Percentiles rank a stretch among this genome's conserved stretches.
phyloP scores from a whole-genome alignment of 164 flowering plant genomes.

The Aristolochia contorta region DNA sequence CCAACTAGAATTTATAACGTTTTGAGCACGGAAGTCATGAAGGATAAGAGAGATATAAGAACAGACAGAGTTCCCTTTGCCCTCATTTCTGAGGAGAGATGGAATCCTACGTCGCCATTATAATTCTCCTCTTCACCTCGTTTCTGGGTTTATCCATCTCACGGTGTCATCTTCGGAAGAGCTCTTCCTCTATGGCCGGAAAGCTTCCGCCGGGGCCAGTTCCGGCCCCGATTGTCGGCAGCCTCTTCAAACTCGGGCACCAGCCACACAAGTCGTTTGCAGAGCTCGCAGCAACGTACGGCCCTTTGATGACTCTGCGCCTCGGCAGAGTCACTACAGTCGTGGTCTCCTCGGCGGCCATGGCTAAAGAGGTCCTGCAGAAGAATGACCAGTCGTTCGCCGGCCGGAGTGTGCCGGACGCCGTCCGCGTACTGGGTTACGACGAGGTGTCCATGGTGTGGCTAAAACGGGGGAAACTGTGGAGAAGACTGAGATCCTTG shows the following conservation, averaged over 20 bases:
- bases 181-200: not conserved
- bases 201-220: slow-evolving; percentile 5
- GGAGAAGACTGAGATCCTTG: not conserved
- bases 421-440: not conserved
- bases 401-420: slow-evolving; percentile 2
- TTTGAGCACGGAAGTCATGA: no score
- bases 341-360: slow-evolving; percentile 3
- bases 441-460: not conserved
- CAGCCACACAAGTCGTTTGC: slow-evolving; percentile 3
- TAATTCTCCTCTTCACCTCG: no score
- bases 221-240: slow-evolving; percentile 1
- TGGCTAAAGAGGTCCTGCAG: slow-evolving; percentile 3
- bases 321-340: slow-evolving; percentile 7
- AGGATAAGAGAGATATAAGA: no score
- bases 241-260: not conserved
- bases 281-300: not conserved
- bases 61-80: no score
- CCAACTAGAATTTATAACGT: no score
- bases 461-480: not conserved
- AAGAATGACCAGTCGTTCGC: slow-evolving; percentile 1
- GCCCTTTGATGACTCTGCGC: slow-evolving; percentile 2
- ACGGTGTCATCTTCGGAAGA: no score
- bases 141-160: no score
- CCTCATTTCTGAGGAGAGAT: no score
- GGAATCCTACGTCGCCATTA: no score